These are phyloP conservation scores for Mortierella sp. DNA, from an alignment of 371 early-diverging fungal species.

Conservation along the genomic window DNA sequence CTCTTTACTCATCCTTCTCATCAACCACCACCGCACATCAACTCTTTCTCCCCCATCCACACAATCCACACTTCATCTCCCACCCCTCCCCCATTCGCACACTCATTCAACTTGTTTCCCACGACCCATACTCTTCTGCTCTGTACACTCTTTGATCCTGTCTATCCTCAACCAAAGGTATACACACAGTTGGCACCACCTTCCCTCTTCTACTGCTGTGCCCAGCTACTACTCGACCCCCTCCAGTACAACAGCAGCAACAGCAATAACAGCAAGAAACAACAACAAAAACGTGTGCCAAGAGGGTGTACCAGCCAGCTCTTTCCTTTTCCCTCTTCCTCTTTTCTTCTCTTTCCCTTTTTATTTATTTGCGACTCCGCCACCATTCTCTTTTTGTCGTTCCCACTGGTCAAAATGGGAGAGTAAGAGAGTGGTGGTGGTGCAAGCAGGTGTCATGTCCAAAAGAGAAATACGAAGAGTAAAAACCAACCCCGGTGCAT, in stretches of 20 bases:
- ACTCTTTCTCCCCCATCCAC: background rate
- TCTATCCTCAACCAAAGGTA: conserved; percentile 7
- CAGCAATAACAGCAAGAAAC: background rate
- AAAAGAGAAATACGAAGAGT: background rate
- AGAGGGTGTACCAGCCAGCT: background rate
- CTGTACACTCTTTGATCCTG: background rate
- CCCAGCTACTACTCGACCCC: background rate
- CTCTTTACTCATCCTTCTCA: too few relatives aligned
- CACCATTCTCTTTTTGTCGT: conserved; percentile 3
- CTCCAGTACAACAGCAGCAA: background rate
- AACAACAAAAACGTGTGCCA: background rate
- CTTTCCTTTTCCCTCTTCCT: background rate
- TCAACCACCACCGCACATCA: background rate
- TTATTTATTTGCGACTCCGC: background rate
- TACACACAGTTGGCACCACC: background rate
- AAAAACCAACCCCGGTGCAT: background rate
- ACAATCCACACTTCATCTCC: background rate
- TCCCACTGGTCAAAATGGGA: background rate
- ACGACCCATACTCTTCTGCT: background rate
- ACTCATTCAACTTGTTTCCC: background rate
- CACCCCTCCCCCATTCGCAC: background rate
- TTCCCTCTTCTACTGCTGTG: background rate
- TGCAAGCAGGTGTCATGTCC: background rate
- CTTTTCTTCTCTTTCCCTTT: background rate
- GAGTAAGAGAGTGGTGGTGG: background rate